These are phyloP conservation scores for Nelumbo lutea DNA, from an alignment of 164 flowering plant genomes.

Conservation along the genomic window DNA sequence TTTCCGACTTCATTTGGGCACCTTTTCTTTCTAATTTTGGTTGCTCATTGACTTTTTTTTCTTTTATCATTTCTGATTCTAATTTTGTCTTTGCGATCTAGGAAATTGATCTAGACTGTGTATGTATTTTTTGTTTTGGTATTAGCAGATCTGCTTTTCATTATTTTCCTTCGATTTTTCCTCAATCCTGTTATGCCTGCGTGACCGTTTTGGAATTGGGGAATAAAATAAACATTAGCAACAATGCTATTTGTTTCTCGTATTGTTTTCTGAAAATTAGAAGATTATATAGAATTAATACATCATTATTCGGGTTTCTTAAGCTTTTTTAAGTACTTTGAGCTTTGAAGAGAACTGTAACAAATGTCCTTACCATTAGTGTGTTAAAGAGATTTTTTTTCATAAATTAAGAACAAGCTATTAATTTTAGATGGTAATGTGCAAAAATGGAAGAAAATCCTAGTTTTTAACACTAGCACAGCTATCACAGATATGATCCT, in stretches of 20 bases:
- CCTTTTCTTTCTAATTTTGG: neutral
- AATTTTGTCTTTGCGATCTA: no score
- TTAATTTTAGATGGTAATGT: no score
- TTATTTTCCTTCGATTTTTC: neutral
- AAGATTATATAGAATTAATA: neutral
- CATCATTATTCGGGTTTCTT: neutral
- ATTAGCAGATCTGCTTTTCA: neutral
- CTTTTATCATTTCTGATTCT: neutral
- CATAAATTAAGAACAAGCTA: no score
- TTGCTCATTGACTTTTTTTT: neutral
- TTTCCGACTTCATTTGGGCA: slow-evolving; percentile 2
- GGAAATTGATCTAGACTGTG: neutral
- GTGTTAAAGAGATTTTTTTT: no score
- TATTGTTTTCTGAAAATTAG: neutral
- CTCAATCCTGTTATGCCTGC: neutral
- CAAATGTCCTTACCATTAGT: no score
- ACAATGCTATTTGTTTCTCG: neutral
- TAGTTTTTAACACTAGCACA: no score
- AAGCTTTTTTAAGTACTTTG: neutral
- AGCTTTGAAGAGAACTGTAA: no score
- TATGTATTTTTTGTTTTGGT: neutral
- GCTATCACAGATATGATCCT: neutral
- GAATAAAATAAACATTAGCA: neutral
- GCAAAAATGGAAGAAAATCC: no score
- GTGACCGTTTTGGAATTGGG: neutral